Evolutionary conservation across 2,329 filamentous ascomycete genomes (phyloP).

Genomic region (Clonostachys chloroleuca): DNA sequence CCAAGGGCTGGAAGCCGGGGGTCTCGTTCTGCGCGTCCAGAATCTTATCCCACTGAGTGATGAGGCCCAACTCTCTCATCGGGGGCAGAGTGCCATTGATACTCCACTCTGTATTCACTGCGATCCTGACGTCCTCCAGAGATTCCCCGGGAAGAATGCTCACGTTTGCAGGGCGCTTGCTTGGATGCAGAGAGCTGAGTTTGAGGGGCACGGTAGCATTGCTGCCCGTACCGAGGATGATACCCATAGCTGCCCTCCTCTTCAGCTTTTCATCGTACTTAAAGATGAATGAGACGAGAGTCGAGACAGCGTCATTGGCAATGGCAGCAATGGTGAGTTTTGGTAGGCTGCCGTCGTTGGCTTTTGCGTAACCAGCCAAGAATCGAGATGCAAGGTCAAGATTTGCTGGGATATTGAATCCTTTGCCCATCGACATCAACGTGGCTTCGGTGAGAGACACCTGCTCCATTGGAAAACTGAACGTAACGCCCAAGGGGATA

Average conservation of each 20-base stretch:
- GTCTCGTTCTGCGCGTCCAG: slow-evolving; percentile 64
- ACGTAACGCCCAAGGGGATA: slow-evolving; percentile 64
- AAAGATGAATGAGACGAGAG: slow-evolving; percentile 73
- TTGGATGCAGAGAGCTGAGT: slow-evolving; percentile 54
- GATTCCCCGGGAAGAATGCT: slow-evolving; percentile 39
- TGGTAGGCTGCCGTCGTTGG: slow-evolving; percentile 46
- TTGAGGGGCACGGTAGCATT: slow-evolving; percentile 76
- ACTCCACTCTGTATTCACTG: slow-evolving; percentile 82
- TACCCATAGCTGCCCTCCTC: slow-evolving; percentile 69
- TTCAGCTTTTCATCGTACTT: slow-evolving; percentile 56
- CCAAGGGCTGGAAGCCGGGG: slow-evolving; percentile 76
- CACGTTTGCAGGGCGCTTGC: slow-evolving; percentile 52
- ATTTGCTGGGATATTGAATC: slow-evolving; percentile 58
- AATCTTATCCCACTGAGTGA: slow-evolving; percentile 66
- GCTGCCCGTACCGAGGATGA: slow-evolving; percentile 78
- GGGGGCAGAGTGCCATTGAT: slow-evolving; percentile 72
- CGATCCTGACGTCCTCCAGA: slow-evolving; percentile 55
- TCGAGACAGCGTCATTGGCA: slow-evolving; percentile 78
- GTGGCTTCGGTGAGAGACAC: slow-evolving; percentile 56
- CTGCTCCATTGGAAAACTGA: slow-evolving; percentile 68
- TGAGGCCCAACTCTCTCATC: slow-evolving; percentile 55
- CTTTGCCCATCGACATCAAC: slow-evolving; percentile 67
- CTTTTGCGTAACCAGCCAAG: slow-evolving; percentile 50
- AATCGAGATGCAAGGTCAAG: slow-evolving; percentile 58
- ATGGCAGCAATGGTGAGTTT: slow-evolving; percentile 70